Base-by-base conservation (phyloP, 2,329 filamentous ascomycete species). In the Aspergillus ruber region DNA sequence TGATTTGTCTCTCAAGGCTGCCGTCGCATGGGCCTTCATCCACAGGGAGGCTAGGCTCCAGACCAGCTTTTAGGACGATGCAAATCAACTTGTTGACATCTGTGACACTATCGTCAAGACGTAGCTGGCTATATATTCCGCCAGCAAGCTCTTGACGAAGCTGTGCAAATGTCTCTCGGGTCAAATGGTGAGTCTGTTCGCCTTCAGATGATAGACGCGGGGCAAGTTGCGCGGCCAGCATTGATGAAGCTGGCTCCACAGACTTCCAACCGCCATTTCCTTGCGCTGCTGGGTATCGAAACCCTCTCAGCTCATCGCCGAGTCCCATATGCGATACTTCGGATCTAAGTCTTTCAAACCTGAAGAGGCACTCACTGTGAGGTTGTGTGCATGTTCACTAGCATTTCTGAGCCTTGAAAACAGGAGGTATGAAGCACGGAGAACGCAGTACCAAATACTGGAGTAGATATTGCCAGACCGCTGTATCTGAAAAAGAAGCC, bases 41-140 rank as follows among this genome's bases (percentile, higher is more conserved):
- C 61, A 80, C 46, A 20, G 36, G 3, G 44, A 38, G 45, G 33
- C 50, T 61, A 35, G 60, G 56, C 56, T 90, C 86, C 10, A 96
- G 74, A 18, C 89, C 86, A 49, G 88, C 86, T 61, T 87, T 84
- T 43, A 85, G 78, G 57, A 93, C 86, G 52, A 95, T 86, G 61
- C 87, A 90, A 45, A 95, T 84, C 43, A 96, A 79, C 68, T 90
- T 86, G 59, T 90, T 85, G 57, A 94, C 91, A 63, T 94, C 84
- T 44, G 84, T 79, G 40, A 86, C 70, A 55, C 86, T 83, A 40
- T 86, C 82, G 52, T 84, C 80, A 1, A 75, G 61, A 10, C 80
- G 78, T 27, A 69, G 50, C 40, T 70, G 67, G 38, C 66, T 69
- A 35, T 68, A 62, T 40, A 67, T 66, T 42, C 68, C 68, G 46